Percentiles rank a stretch among this genome's conserved stretches.
These are phyloP conservation scores for Dioszegia aurantiaca DNA, from an alignment of 768 basidiomycete genomes.

Conservation along the genomic window DNA sequence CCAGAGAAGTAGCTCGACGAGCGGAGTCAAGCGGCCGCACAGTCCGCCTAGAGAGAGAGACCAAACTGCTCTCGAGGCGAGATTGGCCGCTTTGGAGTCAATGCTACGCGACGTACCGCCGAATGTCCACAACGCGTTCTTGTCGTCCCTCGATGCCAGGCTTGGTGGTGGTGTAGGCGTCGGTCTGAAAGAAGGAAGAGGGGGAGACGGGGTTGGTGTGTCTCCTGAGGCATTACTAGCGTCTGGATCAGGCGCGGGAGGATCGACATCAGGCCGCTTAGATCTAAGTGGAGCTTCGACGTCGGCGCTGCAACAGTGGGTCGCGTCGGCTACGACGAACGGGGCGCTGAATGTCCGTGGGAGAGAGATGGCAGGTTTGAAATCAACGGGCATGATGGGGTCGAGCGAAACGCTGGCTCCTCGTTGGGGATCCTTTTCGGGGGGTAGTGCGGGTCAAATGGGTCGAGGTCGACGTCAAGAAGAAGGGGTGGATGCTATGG, in stretches of 20 bases:
- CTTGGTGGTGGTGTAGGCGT: constrained; percentile 43
- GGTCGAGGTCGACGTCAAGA: constrained; percentile 19
- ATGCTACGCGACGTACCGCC: constrained; percentile 52
- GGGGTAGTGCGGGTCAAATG: constrained; percentile 4
- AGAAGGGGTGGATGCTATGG: constrained; percentile 45
- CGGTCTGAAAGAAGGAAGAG: constrained; percentile 38
- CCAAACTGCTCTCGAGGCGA: constrained; percentile 37
- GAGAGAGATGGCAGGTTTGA: not conserved
- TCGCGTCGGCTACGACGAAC: constrained; percentile 11
- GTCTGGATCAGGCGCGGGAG: not conserved
- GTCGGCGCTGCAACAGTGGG: constrained; percentile 12
- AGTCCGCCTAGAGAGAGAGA: constrained; percentile 15
- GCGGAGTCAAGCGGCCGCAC: constrained; percentile 23
- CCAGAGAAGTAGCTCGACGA: constrained; percentile 8
- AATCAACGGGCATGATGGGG: constrained; percentile 9
- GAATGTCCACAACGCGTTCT: constrained; percentile 52
- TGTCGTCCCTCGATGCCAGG: constrained; percentile 48
- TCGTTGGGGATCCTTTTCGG: constrained; percentile 3
- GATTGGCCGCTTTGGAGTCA: constrained; percentile 51
- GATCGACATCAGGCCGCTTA: not conserved
- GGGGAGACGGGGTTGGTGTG: constrained; percentile 33
- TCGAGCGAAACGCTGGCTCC: constrained; percentile 16
- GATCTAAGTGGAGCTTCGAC: constrained; percentile 10
- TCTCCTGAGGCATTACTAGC: constrained; percentile 33
- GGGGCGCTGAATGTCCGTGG: not conserved